Conservation (phyloP, 805 yeast species). For the Myxozyma udenii region DNA sequence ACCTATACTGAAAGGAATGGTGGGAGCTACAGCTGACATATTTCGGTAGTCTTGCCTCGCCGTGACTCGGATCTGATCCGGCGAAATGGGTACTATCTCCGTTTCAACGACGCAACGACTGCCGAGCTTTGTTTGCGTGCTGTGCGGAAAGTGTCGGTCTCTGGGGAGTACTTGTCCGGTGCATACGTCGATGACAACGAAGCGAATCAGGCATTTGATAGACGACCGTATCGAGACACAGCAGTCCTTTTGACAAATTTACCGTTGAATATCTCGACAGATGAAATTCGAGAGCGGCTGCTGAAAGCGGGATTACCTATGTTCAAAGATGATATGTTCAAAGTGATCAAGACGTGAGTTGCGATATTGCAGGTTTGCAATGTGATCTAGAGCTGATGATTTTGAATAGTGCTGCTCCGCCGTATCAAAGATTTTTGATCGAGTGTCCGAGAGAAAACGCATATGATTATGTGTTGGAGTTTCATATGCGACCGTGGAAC, state of each 20-base stretch:
- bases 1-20: neutral
- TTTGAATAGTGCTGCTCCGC: neutral
- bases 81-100: neutral
- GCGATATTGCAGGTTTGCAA: neutral
- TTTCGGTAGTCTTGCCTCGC: neutral
- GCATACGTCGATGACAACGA: neutral
- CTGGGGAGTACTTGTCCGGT: neutral
- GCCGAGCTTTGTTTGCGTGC: neutral
- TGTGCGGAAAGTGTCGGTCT: neutral
- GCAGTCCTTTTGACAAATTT: too few species aligned
- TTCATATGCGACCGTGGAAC: neutral
- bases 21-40: neutral
- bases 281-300: too few species aligned
- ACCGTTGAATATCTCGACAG: too few species aligned
- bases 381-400: neutral
- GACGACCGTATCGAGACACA: too few species aligned
- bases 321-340: too few species aligned
- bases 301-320: too few species aligned
- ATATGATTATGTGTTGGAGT: too few species aligned
- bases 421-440: neutral
- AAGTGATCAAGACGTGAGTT: too few species aligned
- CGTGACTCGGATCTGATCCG: neutral
- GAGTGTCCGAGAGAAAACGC: neutral
- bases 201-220: neutral
- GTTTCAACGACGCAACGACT: neutral